Percentiles rank a stretch among this genome's conserved stretches.
These are phyloP conservation scores for Puccinia novopanici DNA, from an alignment of 1,284 basidiomycete genomes.

Conservation along the genomic window DNA sequence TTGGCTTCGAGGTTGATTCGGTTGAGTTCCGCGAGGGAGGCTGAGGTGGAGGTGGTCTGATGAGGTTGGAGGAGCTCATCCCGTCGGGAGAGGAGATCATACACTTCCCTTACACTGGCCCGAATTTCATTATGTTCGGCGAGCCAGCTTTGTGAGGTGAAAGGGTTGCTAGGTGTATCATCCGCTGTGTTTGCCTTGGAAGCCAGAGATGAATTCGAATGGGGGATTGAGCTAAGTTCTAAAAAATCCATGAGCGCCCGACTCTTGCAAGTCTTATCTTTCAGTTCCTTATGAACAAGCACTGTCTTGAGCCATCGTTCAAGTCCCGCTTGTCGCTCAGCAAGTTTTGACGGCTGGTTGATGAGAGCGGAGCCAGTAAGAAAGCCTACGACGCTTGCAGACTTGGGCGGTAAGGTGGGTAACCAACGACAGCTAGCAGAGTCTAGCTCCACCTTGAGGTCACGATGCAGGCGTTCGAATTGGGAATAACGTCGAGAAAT, in stretches of 20 bases:
- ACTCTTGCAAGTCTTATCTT: conserved; percentile 13
- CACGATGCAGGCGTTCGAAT: conserved; percentile 23
- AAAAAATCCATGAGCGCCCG: conserved; percentile 26
- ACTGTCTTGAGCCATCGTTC: conserved; percentile 48
- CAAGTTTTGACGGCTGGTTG: conserved; percentile 23
- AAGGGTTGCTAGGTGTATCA: conserved; percentile 18
- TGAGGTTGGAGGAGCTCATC: conserved; percentile 22
- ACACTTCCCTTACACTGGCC: conserved; percentile 32
- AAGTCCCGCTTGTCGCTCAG: conserved; percentile 37
- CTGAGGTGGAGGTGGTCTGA: conserved; percentile 14
- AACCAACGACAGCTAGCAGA: conserved; percentile 12
- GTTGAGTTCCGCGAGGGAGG: conserved; percentile 8
- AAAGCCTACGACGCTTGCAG: conserved; percentile 29
- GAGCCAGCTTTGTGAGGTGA: conserved; percentile 49
- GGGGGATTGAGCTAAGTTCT: neutral
- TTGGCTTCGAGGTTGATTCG: conserved; percentile 33
- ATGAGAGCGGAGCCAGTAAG: conserved; percentile 35
- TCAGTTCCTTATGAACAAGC: conserved; percentile 40
- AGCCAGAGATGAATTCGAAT: neutral
- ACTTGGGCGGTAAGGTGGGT: conserved; percentile 36
- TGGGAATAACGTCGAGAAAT: conserved; percentile 42
- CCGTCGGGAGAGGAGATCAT: conserved; percentile 26
- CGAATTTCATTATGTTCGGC: conserved; percentile 45
- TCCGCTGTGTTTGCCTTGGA: neutral
- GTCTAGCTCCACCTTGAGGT: conserved; percentile 18